phyloP scores from a whole-genome alignment of 169 alveolate species.

The Plasmodium inui region DNA sequence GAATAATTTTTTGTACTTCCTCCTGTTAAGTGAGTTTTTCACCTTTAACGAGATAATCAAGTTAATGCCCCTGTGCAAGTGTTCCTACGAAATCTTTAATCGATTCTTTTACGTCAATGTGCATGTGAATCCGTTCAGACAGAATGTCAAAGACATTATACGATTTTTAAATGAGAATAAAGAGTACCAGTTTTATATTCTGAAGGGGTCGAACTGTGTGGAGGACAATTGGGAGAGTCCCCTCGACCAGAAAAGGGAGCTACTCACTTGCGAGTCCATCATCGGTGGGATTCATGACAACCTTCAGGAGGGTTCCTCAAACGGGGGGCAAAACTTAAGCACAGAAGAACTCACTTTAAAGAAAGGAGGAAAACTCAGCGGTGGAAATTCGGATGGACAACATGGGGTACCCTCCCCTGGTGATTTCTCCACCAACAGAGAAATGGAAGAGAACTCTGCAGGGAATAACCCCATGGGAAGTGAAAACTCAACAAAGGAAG shows the following conservation, averaged over 20 bases:
- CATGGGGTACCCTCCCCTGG: not conserved
- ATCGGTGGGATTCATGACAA: not conserved
- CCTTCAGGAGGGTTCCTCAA: not conserved
- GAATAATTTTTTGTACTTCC: slow-evolving; percentile 61
- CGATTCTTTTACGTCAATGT: slow-evolving; percentile 36
- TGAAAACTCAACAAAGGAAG: not conserved
- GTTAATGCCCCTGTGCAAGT: slow-evolving; percentile 63
- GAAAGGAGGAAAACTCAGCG: not conserved
- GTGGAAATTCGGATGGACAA: not conserved
- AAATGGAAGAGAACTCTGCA: not conserved
- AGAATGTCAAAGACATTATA: slow-evolving; percentile 47
- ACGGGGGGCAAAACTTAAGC: not conserved
- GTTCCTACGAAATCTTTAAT: slow-evolving; percentile 41
- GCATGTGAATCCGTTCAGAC: slow-evolving; percentile 70
- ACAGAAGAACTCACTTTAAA: not conserved
- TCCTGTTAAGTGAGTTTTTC: slow-evolving; percentile 58
- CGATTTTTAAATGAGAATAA: slow-evolving; percentile 43
- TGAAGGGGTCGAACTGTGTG: not conserved
- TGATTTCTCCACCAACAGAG: not conserved
- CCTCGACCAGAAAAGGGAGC: slow-evolving; percentile 10
- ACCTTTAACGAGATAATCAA: slow-evolving; percentile 47
- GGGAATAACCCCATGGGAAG: not conserved
- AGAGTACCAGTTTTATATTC: slow-evolving; percentile 60
- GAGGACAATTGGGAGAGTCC: not conserved
- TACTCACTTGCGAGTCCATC: not conserved